These are phyloP conservation scores for Phytophthora foliorum DNA, from an alignment of 352 stramenopile genomes.

Conservation along the genomic window DNA sequence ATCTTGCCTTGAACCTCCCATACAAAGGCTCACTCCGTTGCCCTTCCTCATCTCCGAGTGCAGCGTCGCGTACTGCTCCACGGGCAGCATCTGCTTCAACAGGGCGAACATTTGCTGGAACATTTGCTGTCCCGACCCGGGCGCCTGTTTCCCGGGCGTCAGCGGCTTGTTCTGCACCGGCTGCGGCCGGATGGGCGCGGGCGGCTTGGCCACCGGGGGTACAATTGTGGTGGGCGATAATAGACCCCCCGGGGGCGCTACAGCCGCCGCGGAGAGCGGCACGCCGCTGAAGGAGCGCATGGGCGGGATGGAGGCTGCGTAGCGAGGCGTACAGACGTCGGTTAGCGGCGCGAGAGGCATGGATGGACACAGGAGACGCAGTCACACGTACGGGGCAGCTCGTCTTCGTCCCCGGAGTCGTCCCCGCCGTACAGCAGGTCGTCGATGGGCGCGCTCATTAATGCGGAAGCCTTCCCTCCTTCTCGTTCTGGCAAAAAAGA, in stretches of 20 bases:
- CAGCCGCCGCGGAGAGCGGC: slow-evolving; percentile 29
- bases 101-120: slow-evolving; percentile 91
- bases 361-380: slow-evolving; percentile 9
- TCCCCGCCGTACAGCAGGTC: slow-evolving; percentile 85
- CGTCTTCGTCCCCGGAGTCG: slow-evolving; percentile 84
- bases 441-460: slow-evolving; percentile 88
- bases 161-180: slow-evolving; percentile 11
- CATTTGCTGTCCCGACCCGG: slow-evolving; percentile 83
- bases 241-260: slow-evolving; percentile 38
- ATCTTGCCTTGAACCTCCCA: not conserved
- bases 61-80: slow-evolving; percentile 84
- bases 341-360: slow-evolving; percentile 10
- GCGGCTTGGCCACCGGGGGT: slow-evolving; percentile 13
- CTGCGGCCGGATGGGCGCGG: slow-evolving; percentile 31
- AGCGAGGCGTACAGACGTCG: slow-evolving; percentile 13
- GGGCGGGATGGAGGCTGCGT: slow-evolving; percentile 32
- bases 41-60: slow-evolving; percentile 88
- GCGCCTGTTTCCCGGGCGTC: slow-evolving; percentile 48
- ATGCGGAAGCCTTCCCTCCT: not conserved
- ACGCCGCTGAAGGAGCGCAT: slow-evolving; percentile 55
- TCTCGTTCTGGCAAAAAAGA: slow-evolving; percentile 29
- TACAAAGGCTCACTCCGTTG: slow-evolving; percentile 51
- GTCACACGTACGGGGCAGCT: slow-evolving; percentile 65
- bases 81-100: slow-evolving; percentile 84
- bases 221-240: slow-evolving; percentile 19